Base-by-base conservation (phyloP, 2,329 filamentous ascomycete genomes). In the Coniella lustricola region DNA sequence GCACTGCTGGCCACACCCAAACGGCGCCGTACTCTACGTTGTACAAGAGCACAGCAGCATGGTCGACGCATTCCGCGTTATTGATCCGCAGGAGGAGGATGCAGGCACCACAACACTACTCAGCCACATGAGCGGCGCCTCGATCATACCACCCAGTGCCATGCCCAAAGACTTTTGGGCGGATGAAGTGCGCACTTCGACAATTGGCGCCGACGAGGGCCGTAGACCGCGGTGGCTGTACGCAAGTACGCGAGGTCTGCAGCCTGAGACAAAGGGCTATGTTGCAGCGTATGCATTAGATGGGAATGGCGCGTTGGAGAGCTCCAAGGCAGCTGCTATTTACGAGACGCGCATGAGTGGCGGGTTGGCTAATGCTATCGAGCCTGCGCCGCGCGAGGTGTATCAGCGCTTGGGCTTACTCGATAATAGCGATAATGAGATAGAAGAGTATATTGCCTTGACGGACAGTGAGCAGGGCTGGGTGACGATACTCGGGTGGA, bases 11-110 rank as follows among this genome's bases (percentile, higher is more conserved):
- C 54, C 54, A 20, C 54, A 56, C 34, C 53, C 54, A 5, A 43
- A 42, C 49, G 54, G 54, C n/a, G 21, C 46, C 17, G 48, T 56
- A 17, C 39, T 56, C 35, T 56, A 56, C 31, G 50, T 52, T 39
- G 43, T 56, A 34, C 53, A 56, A 40, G 54, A 56, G 48, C 54
- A 56, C 48, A 56, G 54, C 51, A 48, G 51, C 38, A 55, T 56
- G 51, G 54, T 55, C 12, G 54, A 56, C 34, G 53, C 51, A 12
- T 56, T 56, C 32, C n/a, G n/a, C n/a, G 20, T 35, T 17, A 29
- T 55, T 14, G 46, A 32, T 10, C 47, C 7, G 16, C 44, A 42
- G 22, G 44, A 35, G n/a, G 43, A 7, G 9, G 38, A n/a, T 16
- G n/a, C 4, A 14, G 12, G 7, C 20, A 9, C 20, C 8, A 25